Percentiles rank a stretch among this genome's conserved stretches.
These are phyloP conservation scores for Termitomyces sp. DNA, from an alignment of 768 basidiomycete genomes.

Conservation along the genomic window DNA sequence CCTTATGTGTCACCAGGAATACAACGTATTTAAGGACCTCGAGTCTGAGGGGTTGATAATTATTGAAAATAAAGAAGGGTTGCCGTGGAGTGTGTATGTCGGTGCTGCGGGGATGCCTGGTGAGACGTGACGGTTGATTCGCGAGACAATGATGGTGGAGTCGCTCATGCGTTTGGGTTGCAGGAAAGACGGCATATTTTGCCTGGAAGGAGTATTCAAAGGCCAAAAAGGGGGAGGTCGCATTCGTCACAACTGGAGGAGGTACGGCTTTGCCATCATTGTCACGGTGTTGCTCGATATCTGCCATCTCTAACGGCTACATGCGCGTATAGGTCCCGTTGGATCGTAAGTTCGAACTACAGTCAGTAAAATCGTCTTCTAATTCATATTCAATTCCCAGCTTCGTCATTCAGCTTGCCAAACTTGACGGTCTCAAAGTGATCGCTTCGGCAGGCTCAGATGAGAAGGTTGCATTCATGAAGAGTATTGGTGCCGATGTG, in stretches of 20 bases:
- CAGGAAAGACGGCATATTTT: conserved; percentile 37
- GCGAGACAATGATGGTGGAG: no score
- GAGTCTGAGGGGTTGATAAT: conserved; percentile 19
- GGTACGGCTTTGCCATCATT: conserved; percentile 16
- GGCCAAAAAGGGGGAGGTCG: conserved; percentile 39
- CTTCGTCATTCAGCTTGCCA: conserved; percentile 49
- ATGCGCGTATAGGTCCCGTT: conserved; percentile 34
- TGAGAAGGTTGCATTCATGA: conserved; percentile 66
- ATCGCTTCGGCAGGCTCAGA: conserved; percentile 71
- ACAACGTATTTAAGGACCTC: conserved; percentile 27
- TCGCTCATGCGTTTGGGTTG: not conserved
- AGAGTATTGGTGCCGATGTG: conserved; percentile 61
- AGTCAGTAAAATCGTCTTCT: not conserved
- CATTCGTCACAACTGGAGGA: conserved; percentile 39
- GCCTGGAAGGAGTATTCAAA: conserved; percentile 39
- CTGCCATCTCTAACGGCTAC: not conserved
- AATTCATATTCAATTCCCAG: conserved; percentile 18
- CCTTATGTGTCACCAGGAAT: conserved; percentile 33
- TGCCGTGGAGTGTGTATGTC: conserved; percentile 48
- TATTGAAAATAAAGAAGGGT: conserved; percentile 37
- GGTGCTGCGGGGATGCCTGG: conserved; percentile 56
- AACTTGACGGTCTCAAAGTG: conserved; percentile 55
- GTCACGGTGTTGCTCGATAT: not conserved
- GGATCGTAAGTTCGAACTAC: conserved; percentile 29
- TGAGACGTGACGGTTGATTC: conserved; percentile 21